These are phyloP conservation scores for Parvularia atlantis DNA, from an alignment of 78 protist species.

Conservation along the genomic window DNA sequence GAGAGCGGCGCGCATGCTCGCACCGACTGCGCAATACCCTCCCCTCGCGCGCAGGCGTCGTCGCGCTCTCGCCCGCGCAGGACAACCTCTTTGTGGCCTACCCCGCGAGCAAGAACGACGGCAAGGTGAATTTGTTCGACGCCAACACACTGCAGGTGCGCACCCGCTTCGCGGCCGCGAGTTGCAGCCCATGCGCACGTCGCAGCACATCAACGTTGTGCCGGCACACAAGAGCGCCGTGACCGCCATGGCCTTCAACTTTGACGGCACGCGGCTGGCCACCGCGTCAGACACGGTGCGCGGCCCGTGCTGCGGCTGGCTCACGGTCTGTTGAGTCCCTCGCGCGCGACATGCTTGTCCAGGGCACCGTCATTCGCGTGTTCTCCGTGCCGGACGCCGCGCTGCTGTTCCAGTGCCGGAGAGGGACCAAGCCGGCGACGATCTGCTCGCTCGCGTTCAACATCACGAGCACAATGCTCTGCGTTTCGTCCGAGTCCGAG, in stretches of 20 bases:
- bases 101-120: conserved; percentile 29
- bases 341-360: not conserved
- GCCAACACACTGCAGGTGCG: conserved; percentile 34
- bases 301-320: not conserved
- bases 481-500: conserved; percentile 42
- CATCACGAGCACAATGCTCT: conserved; percentile 16
- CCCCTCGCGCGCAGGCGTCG: not conserved
- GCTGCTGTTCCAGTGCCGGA: conserved; percentile 8
- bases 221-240: conserved; percentile 53
- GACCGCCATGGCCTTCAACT: conserved; percentile 32
- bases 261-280: conserved; percentile 51
- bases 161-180: not conserved
- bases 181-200: not conserved
- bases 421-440: conserved; percentile 48
- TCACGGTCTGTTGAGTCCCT: not conserved
- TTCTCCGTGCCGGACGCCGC: conserved; percentile 33
- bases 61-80: conserved; percentile 34
- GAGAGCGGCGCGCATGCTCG: not conserved
- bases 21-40: not conserved
- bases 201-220: conserved; percentile 16
- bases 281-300: conserved; percentile 45
- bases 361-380: conserved; percentile 64
- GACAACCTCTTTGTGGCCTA: conserved; percentile 43
- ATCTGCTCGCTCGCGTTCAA: conserved; percentile 46
- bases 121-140: conserved; percentile 51